Percentiles rank a stretch among this genome's conserved stretches.
Evolutionary conservation across 495 filamentous ascomycete genomes (phyloP).

Genomic region (Penicillium ucsense): DNA sequence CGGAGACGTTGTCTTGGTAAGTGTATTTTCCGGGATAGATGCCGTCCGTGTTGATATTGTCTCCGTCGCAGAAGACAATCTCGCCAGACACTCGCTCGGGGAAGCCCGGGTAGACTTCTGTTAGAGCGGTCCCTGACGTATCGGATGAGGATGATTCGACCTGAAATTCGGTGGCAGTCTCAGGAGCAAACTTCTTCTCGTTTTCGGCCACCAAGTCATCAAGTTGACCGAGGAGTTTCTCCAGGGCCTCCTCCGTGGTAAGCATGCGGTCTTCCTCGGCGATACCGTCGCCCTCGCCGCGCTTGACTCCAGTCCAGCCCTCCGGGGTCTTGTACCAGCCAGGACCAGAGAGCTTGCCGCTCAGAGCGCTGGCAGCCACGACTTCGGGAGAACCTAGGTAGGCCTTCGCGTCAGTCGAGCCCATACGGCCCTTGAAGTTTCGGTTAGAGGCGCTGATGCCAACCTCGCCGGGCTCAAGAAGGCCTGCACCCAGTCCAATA

Average conservation of each 20-base stretch:
- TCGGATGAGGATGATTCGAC: slow-evolving; percentile 11
- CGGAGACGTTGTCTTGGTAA: slow-evolving; percentile 75
- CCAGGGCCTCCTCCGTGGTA: slow-evolving; percentile 56
- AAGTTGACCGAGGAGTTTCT: slow-evolving; percentile 55
- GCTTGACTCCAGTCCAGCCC: slow-evolving; percentile 53
- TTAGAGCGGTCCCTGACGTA: slow-evolving; percentile 13
- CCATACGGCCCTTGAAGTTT: slow-evolving; percentile 94
- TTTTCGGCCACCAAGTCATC: slow-evolving; percentile 51
- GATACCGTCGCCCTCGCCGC: slow-evolving; percentile 62
- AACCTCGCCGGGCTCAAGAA: slow-evolving; percentile 76
- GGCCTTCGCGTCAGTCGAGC: slow-evolving; percentile 67
- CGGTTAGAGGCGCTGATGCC: slow-evolving; percentile 86
- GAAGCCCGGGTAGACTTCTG: slow-evolving; percentile 43
- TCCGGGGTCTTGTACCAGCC: slow-evolving; percentile 70
- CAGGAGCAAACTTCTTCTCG: slow-evolving; percentile 30
- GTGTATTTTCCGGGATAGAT: slow-evolving; percentile 91
- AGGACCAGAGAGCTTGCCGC: slow-evolving; percentile 68
- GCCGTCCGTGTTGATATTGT: slow-evolving; percentile 44
- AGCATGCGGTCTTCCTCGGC: slow-evolving; percentile 49
- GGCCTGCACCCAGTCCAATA: slow-evolving; percentile 76
- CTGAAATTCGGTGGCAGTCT: slow-evolving; percentile 4
- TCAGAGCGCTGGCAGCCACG: slow-evolving; percentile 78
- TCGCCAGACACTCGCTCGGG: slow-evolving; percentile 42
- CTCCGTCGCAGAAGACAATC: slow-evolving; percentile 44
- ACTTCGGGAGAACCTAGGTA: slow-evolving; percentile 89